Conservation (phyloP, 2,329 filamentous ascomycete species). For the Orbilia oligospora region DNA sequence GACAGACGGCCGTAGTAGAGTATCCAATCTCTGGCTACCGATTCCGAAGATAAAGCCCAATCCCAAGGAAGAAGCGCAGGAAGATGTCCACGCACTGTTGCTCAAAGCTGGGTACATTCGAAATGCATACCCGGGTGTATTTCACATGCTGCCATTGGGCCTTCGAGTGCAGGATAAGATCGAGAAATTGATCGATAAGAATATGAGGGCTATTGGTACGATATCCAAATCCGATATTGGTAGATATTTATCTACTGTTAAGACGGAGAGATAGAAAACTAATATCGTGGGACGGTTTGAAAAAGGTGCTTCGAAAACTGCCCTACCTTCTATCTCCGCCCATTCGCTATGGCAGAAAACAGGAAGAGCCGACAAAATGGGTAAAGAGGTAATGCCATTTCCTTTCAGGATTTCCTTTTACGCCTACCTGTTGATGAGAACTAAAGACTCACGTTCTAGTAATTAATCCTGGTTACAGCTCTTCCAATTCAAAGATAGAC, state of each 20-base stretch:
- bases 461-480: conserved; percentile 71
- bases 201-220: conserved; percentile 83
- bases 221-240: conserved; percentile 30
- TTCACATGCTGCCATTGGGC: conserved; percentile 90
- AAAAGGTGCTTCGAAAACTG: conserved; percentile 81
- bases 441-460: conserved; percentile 62
- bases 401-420: conserved; percentile 16
- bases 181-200: conserved; percentile 85
- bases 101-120: conserved; percentile 80
- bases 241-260: not conserved
- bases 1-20: conserved; percentile 73
- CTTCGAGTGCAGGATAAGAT: conserved; percentile 89
- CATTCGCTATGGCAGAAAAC: conserved; percentile 86
- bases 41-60: conserved; percentile 65
- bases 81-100: conserved; percentile 77
- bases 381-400: conserved; percentile 75
- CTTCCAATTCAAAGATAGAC: conserved; percentile 85
- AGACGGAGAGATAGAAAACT: not conserved
- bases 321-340: conserved; percentile 87
- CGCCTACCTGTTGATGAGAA: conserved; percentile 19
- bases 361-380: conserved; percentile 80
- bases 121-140: conserved; percentile 88
- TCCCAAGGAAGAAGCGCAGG: conserved; percentile 20
- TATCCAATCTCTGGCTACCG: conserved; percentile 85
- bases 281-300: conserved; percentile 35